Conservation (phyloP, 1,284 basidiomycete species). For the Flammula alnicola region DNA sequence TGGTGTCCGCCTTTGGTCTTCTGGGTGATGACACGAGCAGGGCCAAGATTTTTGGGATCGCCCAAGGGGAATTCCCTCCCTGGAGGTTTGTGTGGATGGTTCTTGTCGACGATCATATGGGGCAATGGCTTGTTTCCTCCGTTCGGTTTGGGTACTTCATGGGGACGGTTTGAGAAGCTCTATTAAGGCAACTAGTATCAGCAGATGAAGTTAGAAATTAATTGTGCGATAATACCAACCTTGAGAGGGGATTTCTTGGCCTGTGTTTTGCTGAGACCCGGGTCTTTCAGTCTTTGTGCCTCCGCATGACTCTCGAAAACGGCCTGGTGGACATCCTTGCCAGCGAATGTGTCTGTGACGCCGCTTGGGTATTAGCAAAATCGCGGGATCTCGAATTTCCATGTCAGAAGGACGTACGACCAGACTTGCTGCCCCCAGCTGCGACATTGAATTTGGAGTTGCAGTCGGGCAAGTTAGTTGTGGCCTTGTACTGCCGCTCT, state of each 20-base stretch:
- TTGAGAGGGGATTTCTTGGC: conserved; percentile 10
- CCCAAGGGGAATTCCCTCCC: conserved; percentile 6
- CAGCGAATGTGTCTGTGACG: not conserved
- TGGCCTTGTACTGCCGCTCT: no score
- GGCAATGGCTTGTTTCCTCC: conserved; percentile 2
- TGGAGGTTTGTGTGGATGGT: not conserved
- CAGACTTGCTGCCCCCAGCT: no score
- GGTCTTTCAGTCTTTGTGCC: not conserved
- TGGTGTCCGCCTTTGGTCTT: not conserved
- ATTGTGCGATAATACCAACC: not conserved
- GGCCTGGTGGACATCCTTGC: conserved; percentile 8
- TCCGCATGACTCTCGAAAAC: conserved; percentile 5
- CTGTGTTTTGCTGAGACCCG: conserved; percentile 5
- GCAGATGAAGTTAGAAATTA: not conserved
- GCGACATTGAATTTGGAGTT: no score
- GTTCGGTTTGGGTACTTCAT: not conserved
- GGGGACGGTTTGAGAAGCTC: not conserved
- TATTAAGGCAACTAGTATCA: not conserved
- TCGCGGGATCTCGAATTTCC: no score
- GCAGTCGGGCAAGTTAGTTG: no score
- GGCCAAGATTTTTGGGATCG: not conserved
- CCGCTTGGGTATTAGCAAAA: no score
- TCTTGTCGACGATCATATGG: conserved; percentile 1
- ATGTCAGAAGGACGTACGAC: not conserved
- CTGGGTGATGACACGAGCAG: conserved; percentile 6